A percentile compares a stretch with the other conserved stretches of the same genome.
Conservation (phyloP, 2,329 filamentous ascomycete genomes). For the Emericellopsis cladophorae region DNA sequence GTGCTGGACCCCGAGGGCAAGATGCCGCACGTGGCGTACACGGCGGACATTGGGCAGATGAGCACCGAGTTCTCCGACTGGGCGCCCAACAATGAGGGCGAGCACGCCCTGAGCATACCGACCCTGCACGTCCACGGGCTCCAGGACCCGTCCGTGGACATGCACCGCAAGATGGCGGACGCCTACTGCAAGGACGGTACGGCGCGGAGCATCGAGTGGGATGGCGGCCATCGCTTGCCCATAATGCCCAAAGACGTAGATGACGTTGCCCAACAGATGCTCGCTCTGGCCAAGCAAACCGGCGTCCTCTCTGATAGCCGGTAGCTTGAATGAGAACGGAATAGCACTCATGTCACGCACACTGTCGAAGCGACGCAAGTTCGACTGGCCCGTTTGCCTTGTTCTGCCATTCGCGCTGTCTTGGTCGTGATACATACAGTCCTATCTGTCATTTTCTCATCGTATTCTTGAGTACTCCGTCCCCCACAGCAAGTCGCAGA, state of each 20-base stretch:
- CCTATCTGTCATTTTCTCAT: no score
- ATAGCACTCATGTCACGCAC: no score
- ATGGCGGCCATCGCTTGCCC: conserved; percentile 58
- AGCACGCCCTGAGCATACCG: conserved; percentile 16
- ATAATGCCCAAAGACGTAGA: conserved; percentile 55
- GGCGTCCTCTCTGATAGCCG: conserved; percentile 1
- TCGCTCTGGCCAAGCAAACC: conserved; percentile 10
- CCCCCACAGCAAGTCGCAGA: no score
- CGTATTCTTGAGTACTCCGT: no score
- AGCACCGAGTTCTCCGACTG: conserved; percentile 12
- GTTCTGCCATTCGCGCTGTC: no score
- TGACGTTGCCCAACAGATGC: conserved; percentile 11
- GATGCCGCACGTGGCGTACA: conserved; percentile 37
- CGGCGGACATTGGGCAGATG: conserved; percentile 10
- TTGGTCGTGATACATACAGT: no score
- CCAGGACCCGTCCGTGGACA: conserved; percentile 47
- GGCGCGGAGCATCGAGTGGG: conserved; percentile 55
- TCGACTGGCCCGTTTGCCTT: no score
- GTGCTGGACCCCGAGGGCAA: conserved; percentile 18
- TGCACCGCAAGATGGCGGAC: conserved; percentile 33
- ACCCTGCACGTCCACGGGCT: conserved; percentile 31
- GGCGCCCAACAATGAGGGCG: conserved; percentile 34
- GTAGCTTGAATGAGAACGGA: no score
- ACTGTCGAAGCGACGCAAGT: no score
- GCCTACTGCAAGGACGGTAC: conserved; percentile 46